Evolutionary conservation across 2,329 filamentous ascomycete species (phyloP), one percentile per base, ranked within the genome.

Genomic region (Epichloe amarillans): DNA sequence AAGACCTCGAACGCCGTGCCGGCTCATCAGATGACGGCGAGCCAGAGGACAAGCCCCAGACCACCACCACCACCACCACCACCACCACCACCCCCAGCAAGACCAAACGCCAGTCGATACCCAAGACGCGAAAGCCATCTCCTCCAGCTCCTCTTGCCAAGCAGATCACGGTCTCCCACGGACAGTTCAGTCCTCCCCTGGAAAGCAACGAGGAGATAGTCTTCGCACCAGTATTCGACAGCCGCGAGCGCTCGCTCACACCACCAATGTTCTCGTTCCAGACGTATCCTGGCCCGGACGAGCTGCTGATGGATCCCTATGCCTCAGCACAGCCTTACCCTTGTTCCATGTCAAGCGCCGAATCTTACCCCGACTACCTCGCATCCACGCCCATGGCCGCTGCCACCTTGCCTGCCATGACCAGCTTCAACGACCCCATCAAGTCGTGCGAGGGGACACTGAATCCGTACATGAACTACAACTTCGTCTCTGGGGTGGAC

Each of bases 1-100:
- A 91, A 74, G 86, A 91, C 64, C 78, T 91, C 60, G 86, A 91
- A 76, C 81, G 84, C 63, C 78, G 86, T 57, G 86, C 86, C 52
- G 84, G 83, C 44, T 69, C 66, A 49, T 65, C 64, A 53, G 71
- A 73, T 46, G 71, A 72, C 72, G 81, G 65, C 48, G 68, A 69
- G 47, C 54, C 65, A 11, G 67, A 72, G 57, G 69, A 67, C 59
- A 65, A 66, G 56, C 66, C 52, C n/a, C 49, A 60, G 53, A 59
- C 51, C 50, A 56, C 60, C 30, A 5, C 17, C 23, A 23, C 21
- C 5, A 6, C 23, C 50, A 64, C 58, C 48, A 58, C 65, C n/a
- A n/a, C n/a, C n/a, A n/a, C n/a, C n/a, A 2, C 23, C 50, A 64
- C 58, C 48, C 58, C 65, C 53, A 66, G 66, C 58, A 66, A 65